Evolutionary conservation across 176 grass and related monocot genomes (phyloP).

Genomic region (Ampelocalamus luodianensis): DNA sequence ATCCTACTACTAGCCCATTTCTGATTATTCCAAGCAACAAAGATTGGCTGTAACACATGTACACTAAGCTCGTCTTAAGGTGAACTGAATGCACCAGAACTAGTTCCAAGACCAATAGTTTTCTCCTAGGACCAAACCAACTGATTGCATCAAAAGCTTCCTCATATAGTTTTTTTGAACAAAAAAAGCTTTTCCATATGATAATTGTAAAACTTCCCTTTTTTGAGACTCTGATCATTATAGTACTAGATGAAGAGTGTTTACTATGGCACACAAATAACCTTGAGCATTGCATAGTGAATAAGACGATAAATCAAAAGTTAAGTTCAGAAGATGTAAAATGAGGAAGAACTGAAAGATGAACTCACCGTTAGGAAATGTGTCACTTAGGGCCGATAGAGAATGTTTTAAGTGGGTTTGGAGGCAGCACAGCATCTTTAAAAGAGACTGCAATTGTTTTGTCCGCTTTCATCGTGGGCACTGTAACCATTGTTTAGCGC

Average conservation of each 20-base stretch:
- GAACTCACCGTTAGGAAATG: slow-evolving; percentile 81
- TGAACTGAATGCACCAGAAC: neutral
- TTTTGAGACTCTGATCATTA: too few relatives aligned
- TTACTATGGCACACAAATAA: neutral
- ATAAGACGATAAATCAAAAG: neutral
- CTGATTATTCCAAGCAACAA: slow-evolving; percentile 30
- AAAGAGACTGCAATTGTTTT: slow-evolving; percentile 66
- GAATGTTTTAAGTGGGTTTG: slow-evolving; percentile 84
- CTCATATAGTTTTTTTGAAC: too few relatives aligned
- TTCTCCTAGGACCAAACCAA: slow-evolving; percentile 1
- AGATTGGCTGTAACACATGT: neutral
- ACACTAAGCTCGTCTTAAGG: neutral
- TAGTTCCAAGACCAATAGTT: neutral
- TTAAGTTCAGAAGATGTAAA: neutral
- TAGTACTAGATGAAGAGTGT: neutral
- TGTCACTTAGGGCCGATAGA: slow-evolving; percentile 69
- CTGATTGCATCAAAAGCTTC: neutral
- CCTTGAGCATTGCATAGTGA: neutral
- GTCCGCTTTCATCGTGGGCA: slow-evolving; percentile 63
- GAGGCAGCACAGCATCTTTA: slow-evolving; percentile 74
- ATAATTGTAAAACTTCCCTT: too few relatives aligned
- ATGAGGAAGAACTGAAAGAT: slow-evolving; percentile 24
- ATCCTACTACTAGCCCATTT: neutral
- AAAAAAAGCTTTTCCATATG: too few relatives aligned
- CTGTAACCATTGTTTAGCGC: slow-evolving; percentile 61